Evolutionary conservation across 2,329 filamentous ascomycete genomes (phyloP).

Genomic region (Geosmithia flava): DNA sequence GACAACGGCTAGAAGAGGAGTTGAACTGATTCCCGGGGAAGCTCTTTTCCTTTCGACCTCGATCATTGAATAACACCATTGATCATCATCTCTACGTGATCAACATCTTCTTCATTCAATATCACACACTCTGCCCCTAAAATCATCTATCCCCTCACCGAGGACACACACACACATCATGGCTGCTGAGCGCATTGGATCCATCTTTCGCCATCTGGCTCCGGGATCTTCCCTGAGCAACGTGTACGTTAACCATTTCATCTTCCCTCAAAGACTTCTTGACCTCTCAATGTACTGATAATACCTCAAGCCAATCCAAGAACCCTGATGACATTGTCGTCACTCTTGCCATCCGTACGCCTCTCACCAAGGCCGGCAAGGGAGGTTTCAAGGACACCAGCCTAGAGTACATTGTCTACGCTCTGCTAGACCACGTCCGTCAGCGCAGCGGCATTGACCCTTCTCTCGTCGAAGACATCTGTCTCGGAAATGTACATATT

Average conservation of each 20-base stretch:
- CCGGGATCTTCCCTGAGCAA: constrained; percentile 59
- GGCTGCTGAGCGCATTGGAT: constrained; percentile 76
- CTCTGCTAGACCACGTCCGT: constrained; percentile 65
- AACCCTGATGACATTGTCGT: constrained; percentile 96
- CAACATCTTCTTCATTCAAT: background rate
- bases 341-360: constrained; percentile 81
- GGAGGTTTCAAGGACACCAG: constrained; percentile 91
- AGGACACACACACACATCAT: constrained; percentile 30
- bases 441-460: constrained; percentile 69
- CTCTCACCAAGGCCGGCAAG: constrained; percentile 78
- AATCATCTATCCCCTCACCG: background rate
- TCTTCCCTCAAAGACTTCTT: background rate
- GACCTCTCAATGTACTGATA: background rate
- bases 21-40: background rate
- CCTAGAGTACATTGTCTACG: constrained; percentile 76
- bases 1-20: background rate
- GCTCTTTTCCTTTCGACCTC: background rate
- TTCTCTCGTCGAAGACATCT: constrained; percentile 75
- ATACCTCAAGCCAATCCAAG: constrained; percentile 61
- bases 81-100: background rate
- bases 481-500: constrained; percentile 69
- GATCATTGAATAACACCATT: background rate
- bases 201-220: constrained; percentile 76
- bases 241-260: constrained; percentile 50
- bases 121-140: no score